These are phyloP conservation scores for Staphylotrichum longicolle DNA, from an alignment of 495 filamentous ascomycete species.

Conservation along the genomic window DNA sequence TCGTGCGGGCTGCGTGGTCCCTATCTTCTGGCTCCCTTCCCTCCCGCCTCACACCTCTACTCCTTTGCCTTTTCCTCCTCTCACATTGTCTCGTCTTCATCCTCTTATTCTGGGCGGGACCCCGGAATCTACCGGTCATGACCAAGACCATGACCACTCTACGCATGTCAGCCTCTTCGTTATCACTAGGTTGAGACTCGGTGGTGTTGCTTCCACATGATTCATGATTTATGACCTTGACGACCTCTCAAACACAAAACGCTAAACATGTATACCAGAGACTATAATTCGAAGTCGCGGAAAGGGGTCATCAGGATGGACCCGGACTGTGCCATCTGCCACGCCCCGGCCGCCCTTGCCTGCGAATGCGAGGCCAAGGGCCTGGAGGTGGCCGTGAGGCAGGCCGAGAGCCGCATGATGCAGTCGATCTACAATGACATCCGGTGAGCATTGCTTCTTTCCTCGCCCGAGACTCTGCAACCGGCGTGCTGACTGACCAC, in stretches of 20 bases:
- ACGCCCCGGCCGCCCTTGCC: constrained; percentile 57
- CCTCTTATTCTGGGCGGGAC: constrained; percentile 35
- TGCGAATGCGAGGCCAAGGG: constrained; percentile 70
- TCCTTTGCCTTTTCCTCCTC: constrained; percentile 29
- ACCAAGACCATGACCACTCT: constrained; percentile 30
- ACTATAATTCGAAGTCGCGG: constrained; percentile 40
- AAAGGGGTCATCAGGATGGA: constrained; percentile 59
- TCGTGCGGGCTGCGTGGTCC: constrained; percentile 19
- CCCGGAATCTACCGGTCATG: constrained; percentile 32
- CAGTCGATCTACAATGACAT: constrained; percentile 60
- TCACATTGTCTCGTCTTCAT: constrained; percentile 7
- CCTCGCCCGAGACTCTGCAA: not conserved
- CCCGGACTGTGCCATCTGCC: constrained; percentile 70
- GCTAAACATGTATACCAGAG: constrained; percentile 54
- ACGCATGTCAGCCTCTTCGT: constrained; percentile 23
- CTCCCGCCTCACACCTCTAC: constrained; percentile 10
- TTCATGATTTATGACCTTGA: constrained; percentile 29
- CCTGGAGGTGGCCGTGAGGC: constrained; percentile 62
- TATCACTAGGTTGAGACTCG: constrained; percentile 30
- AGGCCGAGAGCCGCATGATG: constrained; percentile 65
- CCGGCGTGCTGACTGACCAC: constrained; percentile 27
- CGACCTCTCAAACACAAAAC: constrained; percentile 32
- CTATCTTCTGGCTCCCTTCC: constrained; percentile 16
- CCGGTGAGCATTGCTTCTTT: constrained; percentile 46
- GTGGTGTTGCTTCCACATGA: constrained; percentile 22